Evolutionary conservation across 2,329 filamentous ascomycete species (phyloP).

Genomic region (Aspergillus eucalypticola): DNA sequence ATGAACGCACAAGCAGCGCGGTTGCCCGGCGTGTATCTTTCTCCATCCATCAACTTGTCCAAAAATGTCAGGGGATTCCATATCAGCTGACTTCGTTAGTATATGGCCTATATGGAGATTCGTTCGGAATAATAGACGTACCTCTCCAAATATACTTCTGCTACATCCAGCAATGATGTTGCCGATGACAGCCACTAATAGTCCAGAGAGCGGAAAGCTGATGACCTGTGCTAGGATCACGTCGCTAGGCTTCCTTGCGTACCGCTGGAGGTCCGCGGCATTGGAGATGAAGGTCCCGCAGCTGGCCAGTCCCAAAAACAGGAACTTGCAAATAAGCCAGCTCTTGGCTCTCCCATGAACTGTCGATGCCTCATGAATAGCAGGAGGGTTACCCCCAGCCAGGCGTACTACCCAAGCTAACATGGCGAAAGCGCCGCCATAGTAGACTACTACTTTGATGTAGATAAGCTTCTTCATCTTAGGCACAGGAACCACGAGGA

Average conservation of each 20-base stretch:
- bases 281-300: constrained; percentile 35
- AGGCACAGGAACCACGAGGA: constrained; percentile 42
- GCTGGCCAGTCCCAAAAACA: constrained; percentile 34
- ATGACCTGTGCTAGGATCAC: constrained; percentile 45
- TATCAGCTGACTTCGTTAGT: constrained; percentile 24
- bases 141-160: constrained; percentile 33
- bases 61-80: constrained; percentile 41
- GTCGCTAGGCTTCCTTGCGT: constrained; percentile 44
- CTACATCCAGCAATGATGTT: constrained; percentile 40
- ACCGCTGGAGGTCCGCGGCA: constrained; percentile 49
- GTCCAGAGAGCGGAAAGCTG: constrained; percentile 44
- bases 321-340: constrained; percentile 43
- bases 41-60: constrained; percentile 37
- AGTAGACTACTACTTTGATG: constrained; percentile 41
- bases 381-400: constrained; percentile 31
- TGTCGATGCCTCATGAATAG: constrained; percentile 30
- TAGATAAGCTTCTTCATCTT: constrained; percentile 41
- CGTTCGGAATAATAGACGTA: not conserved
- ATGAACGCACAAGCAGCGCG: constrained; percentile 46
- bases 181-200: constrained; percentile 43
- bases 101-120: not conserved
- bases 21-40: constrained; percentile 37
- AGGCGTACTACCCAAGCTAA: constrained; percentile 39
- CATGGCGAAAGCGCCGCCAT: constrained; percentile 43
- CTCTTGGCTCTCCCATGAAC: constrained; percentile 35